Conservation (phyloP, 2,329 filamentous ascomycete genomes). For the Pseudogymnoascus sp. region DNA sequence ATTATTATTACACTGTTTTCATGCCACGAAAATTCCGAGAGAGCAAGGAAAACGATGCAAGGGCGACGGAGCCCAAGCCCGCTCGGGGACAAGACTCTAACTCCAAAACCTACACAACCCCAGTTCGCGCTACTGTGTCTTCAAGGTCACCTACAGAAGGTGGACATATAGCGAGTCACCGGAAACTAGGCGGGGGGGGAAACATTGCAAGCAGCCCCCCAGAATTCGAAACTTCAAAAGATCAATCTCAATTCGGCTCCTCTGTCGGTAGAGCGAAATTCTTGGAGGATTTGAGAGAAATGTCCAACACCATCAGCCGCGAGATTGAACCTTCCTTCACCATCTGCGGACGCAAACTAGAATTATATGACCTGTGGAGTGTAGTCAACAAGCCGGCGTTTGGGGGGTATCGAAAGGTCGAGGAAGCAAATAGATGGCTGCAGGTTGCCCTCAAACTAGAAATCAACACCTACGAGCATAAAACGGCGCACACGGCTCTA, state of each 20-base stretch:
- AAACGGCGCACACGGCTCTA: not conserved
- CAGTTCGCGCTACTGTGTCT: not conserved
- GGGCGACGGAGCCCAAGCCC: not conserved
- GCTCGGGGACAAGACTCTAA: not conserved
- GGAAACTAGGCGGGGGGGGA: not conserved
- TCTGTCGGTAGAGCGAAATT: conserved; percentile 16
- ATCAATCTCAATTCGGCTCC: not conserved
- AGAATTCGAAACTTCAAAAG: not conserved
- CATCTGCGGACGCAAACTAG: conserved; percentile 19
- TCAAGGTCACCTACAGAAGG: conserved; percentile 9
- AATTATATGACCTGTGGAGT: conserved; percentile 24
- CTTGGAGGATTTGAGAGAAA: conserved; percentile 10
- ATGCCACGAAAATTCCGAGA: conserved; percentile 10
- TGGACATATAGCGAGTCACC: conserved; percentile 14
- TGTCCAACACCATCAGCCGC: conserved; percentile 12
- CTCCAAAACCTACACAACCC: not conserved
- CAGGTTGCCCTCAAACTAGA: conserved; percentile 18
- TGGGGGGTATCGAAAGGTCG: conserved; percentile 21
- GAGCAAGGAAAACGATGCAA: conserved; percentile 1
- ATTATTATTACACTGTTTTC: conserved; percentile 22
- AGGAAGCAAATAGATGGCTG: conserved; percentile 18
- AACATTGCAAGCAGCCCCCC: not conserved
- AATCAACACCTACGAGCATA: not conserved
- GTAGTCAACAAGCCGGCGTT: conserved; percentile 20
- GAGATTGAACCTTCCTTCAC: conserved; percentile 18